A percentile compares a stretch with the other conserved stretches of the same genome.
phyloP scores from a whole-genome alignment of 164 flowering plant species.

The Santalum album region DNA sequence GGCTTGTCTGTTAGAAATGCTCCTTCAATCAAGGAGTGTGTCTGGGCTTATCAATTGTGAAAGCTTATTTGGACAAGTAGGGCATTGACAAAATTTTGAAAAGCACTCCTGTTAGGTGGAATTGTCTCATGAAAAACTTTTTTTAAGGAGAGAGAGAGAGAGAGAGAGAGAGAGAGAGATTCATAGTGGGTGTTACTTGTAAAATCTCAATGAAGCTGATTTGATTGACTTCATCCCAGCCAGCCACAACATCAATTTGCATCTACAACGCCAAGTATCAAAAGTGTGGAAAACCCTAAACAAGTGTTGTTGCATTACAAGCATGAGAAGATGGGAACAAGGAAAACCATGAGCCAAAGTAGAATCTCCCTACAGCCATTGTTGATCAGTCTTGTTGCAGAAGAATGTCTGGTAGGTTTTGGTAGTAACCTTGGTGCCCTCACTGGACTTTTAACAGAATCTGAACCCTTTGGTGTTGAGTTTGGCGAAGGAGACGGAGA shows the following conservation, averaged over 20 bases:
- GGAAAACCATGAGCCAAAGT: not conserved
- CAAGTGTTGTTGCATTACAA: not conserved
- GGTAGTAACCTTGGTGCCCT: not conserved
- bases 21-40: no score
- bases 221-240: no score
- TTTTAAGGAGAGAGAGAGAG: no score
- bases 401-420: conserved; percentile 2
- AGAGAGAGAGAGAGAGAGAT: no score
- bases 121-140: no score
- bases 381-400: not conserved
- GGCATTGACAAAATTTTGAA: no score
- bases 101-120: no score
- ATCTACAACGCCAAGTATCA: not conserved
- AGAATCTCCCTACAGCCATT: not conserved
- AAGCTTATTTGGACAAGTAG: no score
- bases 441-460: conserved; percentile 3
- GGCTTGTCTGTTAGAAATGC: no score
- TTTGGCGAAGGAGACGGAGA: conserved; percentile 2
- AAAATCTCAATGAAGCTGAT: no score
- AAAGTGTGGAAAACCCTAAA: not conserved
- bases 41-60: no score
- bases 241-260: not conserved
- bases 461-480: conserved; percentile 4
- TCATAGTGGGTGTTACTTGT: no score
- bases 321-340: not conserved